These are phyloP conservation scores for Parastagonospora nodorum DNA, from an alignment of 2,329 filamentous ascomycete species.

Conservation along the genomic window DNA sequence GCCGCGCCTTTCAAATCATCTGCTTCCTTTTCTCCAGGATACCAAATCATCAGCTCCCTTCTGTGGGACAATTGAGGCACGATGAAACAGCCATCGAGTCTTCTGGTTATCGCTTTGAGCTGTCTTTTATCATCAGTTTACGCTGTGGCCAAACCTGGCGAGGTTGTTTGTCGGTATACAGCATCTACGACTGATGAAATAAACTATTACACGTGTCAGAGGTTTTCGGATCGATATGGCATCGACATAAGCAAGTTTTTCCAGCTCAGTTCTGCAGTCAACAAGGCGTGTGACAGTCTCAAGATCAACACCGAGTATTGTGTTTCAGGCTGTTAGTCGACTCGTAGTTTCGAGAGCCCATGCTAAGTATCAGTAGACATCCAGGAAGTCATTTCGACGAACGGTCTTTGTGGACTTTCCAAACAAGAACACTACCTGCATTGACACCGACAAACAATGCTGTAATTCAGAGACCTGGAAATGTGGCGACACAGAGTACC, in stretches of 20 bases:
- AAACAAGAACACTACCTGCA: conserved; percentile 41
- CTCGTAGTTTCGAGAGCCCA: background rate
- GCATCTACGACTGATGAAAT: conserved; percentile 1
- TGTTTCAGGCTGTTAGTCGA: conserved; percentile 34
- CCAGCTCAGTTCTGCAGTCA: conserved; percentile 31
- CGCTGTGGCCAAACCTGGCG: no score
- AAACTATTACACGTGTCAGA: conserved; percentile 34
- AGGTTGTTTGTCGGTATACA: background rate
- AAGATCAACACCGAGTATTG: conserved; percentile 36
- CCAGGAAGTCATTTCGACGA: conserved; percentile 4
- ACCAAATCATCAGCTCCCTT: no score
- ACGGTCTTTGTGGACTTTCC: conserved; percentile 41
- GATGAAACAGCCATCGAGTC: no score
- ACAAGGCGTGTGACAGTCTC: conserved; percentile 35
- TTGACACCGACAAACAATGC: conserved; percentile 27
- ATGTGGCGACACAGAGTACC: conserved; percentile 3
- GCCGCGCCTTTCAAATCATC: no score
- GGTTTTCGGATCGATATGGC: conserved; percentile 20
- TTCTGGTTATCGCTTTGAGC: no score
- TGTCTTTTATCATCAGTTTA: no score
- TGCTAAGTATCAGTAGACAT: conserved; percentile 1
- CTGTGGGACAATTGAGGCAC: no score
- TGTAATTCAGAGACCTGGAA: conserved; percentile 13
- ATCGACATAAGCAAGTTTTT: conserved; percentile 32
- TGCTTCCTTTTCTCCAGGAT: no score